Conservation (phyloP, 345 rosid species). For the Balakata baccata region DNA sequence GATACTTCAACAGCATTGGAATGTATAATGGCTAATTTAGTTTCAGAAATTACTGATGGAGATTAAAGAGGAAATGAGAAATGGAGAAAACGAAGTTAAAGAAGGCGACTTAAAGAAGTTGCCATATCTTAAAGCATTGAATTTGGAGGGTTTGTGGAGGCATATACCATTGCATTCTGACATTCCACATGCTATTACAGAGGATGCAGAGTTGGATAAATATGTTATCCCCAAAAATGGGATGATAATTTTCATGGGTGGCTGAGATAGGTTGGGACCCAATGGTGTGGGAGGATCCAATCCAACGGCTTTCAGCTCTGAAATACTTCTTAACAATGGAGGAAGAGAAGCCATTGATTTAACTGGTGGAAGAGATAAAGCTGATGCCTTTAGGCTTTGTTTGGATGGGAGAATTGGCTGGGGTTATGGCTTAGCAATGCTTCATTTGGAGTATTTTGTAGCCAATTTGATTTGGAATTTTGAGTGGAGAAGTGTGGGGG, state of each 20-base stretch:
- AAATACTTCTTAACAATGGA: not conserved
- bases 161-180: slow-evolving; percentile 18
- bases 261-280: slow-evolving; percentile 19
- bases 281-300: slow-evolving; percentile 23
- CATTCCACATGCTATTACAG: slow-evolving; percentile 19
- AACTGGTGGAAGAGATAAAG: slow-evolving; percentile 15
- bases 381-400: no score
- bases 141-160: slow-evolving; percentile 19
- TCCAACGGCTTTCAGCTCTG: slow-evolving; percentile 22
- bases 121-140: slow-evolving; percentile 15
- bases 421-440: slow-evolving; percentile 9
- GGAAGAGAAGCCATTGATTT: slow-evolving; percentile 5
- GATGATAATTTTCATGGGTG: not conserved
- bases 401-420: slow-evolving; percentile 21
- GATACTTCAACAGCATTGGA: slow-evolving; percentile 7
- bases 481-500: slow-evolving; percentile 13
- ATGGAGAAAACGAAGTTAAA: slow-evolving; percentile 10
- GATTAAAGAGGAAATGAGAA: slow-evolving; percentile 11
- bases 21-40: slow-evolving; percentile 20
- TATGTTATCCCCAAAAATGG: slow-evolving; percentile 6
- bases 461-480: slow-evolving; percentile 21
- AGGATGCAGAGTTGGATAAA: not conserved
- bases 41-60: slow-evolving; percentile 11
- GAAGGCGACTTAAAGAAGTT: slow-evolving; percentile 11
- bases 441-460: slow-evolving; percentile 18